Conservation (phyloP, 257 asterid species). For the Parsonsia alboflavescens region DNA sequence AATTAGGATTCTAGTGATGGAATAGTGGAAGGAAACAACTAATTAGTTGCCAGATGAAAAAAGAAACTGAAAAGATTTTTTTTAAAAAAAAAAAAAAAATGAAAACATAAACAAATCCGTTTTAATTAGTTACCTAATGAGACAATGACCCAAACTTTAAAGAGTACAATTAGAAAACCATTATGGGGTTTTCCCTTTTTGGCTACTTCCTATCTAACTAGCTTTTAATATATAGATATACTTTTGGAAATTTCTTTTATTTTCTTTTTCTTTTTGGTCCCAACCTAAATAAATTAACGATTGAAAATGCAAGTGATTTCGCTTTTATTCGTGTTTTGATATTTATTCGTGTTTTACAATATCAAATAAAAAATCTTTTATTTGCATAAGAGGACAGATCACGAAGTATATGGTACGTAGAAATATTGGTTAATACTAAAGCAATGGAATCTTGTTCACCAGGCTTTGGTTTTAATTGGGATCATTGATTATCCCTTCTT, state of each 20-base stretch:
- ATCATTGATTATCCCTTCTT: slow-evolving; percentile 33
- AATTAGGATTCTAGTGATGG: background rate
- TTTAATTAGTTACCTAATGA: background rate
- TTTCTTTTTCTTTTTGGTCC: too few species aligned
- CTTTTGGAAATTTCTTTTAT: too few species aligned
- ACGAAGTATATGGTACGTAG: too few species aligned
- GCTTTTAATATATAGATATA: too few species aligned
- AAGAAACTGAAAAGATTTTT: background rate
- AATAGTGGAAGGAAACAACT: background rate
- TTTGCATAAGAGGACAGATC: too few species aligned
- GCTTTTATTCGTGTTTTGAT: too few species aligned
- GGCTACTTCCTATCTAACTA: background rate
- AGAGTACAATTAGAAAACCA: background rate
- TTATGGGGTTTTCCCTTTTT: background rate
- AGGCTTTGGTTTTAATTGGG: slow-evolving; percentile 10
- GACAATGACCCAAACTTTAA: background rate
- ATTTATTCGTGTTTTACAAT: too few species aligned
- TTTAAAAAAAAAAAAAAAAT: background rate
- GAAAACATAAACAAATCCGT: background rate
- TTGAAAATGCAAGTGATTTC: too few species aligned
- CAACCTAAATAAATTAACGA: too few species aligned
- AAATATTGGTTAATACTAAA: slow-evolving; percentile 24
- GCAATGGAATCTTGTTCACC: slow-evolving; percentile 34
- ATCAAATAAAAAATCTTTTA: too few species aligned
- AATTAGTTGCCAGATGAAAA: background rate